These are phyloP conservation scores for Mycena haematopus DNA, from an alignment of 768 basidiomycete genomes.

Conservation along the genomic window DNA sequence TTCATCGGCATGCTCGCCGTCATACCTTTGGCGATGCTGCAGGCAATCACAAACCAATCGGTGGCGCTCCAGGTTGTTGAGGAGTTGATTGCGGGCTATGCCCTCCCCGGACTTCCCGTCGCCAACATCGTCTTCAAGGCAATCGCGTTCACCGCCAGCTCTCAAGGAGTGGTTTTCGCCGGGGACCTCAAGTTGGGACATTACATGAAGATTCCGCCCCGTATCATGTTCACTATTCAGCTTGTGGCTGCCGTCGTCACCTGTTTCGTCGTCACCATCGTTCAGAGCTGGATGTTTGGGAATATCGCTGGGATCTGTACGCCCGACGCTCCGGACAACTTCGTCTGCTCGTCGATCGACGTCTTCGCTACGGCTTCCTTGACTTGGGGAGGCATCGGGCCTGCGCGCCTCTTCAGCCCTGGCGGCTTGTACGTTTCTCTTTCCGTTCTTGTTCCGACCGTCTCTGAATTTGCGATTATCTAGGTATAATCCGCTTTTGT, in stretches of 20 bases:
- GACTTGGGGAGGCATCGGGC: constrained; percentile 85
- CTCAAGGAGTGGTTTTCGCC: constrained; percentile 70
- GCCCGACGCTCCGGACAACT: constrained; percentile 63
- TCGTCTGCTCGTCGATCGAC: constrained; percentile 73
- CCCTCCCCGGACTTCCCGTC: constrained; percentile 78
- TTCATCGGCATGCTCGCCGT: constrained; percentile 56
- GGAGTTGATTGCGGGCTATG: constrained; percentile 80
- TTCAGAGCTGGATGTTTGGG: constrained; percentile 76
- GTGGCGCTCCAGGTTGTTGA: constrained; percentile 71
- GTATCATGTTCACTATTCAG: constrained; percentile 78
- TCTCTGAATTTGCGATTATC: constrained; percentile 21
- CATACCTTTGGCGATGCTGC: constrained; percentile 80
- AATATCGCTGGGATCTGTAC: constrained; percentile 79
- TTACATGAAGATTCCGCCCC: constrained; percentile 90
- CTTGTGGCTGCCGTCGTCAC: constrained; percentile 63
- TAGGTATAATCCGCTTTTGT: constrained; percentile 68
- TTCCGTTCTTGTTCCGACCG: not conserved
- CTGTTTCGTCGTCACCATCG: constrained; percentile 61
- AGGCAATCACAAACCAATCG: constrained; percentile 87
- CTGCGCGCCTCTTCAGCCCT: constrained; percentile 66
- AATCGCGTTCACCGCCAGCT: constrained; percentile 60
- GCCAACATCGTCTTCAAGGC: constrained; percentile 86
- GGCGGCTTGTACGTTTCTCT: constrained; percentile 56
- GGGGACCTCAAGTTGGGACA: constrained; percentile 86
- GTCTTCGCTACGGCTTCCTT: constrained; percentile 75